phyloP scores from a whole-genome alignment of 2,329 filamentous ascomycete species.

The Exophiala calicioides region DNA sequence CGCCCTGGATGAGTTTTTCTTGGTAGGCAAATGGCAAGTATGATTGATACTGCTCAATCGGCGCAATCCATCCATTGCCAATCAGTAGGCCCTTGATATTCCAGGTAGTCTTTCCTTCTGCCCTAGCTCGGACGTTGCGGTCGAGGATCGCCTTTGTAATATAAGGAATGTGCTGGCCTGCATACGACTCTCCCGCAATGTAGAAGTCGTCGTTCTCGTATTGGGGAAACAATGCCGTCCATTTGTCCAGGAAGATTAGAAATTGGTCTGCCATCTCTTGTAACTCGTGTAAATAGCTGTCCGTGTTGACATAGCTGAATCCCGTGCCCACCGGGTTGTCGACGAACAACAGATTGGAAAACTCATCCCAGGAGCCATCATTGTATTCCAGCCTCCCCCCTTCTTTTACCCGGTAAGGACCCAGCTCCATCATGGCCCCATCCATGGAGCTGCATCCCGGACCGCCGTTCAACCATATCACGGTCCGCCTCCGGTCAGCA shows the following conservation, averaged over 20 bases:
- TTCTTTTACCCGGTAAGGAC: constrained; percentile 83
- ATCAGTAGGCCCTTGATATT: constrained; percentile 83
- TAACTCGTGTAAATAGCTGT: constrained; percentile 82
- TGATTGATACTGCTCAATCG: constrained; percentile 82
- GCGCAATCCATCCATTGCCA: constrained; percentile 97
- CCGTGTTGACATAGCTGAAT: constrained; percentile 90
- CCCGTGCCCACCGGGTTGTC: constrained; percentile 97
- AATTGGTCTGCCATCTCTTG: constrained; percentile 89
- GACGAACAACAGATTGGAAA: constrained; percentile 93
- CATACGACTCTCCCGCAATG: constrained; percentile 92
- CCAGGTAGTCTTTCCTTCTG: constrained; percentile 60
- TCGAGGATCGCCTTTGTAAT: constrained; percentile 89
- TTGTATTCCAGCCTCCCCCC: constrained; percentile 73
- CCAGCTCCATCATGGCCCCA: constrained; percentile 93
- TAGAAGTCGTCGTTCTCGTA: constrained; percentile 91
- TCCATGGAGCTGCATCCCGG: constrained; percentile 98
- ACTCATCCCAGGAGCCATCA: constrained; percentile 97
- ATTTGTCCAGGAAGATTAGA: constrained; percentile 84
- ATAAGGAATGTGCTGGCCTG: constrained; percentile 95
- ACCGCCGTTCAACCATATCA: constrained; percentile 96
- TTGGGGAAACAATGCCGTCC: constrained; percentile 86
- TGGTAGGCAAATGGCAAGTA: constrained; percentile 83
- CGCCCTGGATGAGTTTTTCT: constrained; percentile 69
- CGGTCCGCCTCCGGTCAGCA: constrained; percentile 82
- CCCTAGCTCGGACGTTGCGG: constrained; percentile 68